phyloP scores from a whole-genome alignment of 225 moss, liverwort and hornwort species.

The Thuidium tamariscinum region DNA sequence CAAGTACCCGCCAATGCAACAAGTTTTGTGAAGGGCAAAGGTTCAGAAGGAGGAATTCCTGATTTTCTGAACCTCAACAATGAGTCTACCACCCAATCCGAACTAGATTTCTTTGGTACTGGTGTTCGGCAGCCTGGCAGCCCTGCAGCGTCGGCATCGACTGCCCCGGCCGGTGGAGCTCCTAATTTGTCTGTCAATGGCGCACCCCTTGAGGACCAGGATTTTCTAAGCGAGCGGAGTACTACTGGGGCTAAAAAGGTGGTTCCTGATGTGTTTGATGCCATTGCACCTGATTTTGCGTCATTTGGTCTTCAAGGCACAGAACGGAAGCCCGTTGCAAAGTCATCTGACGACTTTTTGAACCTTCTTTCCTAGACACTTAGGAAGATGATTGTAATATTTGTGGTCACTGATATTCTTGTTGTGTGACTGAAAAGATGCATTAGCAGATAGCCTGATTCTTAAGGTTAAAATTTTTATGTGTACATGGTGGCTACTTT shows the following conservation, averaged over 20 bases:
- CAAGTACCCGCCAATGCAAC: neutral
- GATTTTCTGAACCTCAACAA: constrained; percentile 19
- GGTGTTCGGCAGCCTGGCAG: neutral
- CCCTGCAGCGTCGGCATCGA: neutral
- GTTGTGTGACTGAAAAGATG: constrained; percentile 11
- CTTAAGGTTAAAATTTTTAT: neutral
- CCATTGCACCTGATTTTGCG: constrained; percentile 44
- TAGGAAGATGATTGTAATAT: constrained; percentile 21
- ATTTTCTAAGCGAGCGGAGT: constrained; percentile 21
- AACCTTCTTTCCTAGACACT: constrained; percentile 32
- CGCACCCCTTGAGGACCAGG: constrained; percentile 10
- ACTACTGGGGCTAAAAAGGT: constrained; percentile 14
- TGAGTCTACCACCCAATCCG: constrained; percentile 4
- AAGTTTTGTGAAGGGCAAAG: neutral
- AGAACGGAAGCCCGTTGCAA: constrained; percentile 19
- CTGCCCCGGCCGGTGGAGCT: neutral
- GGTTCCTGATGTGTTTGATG: constrained; percentile 23
- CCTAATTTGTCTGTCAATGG: neutral
- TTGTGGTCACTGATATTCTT: neutral
- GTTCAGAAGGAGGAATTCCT: neutral
- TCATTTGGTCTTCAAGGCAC: constrained; percentile 23
- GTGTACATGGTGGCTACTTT: constrained; percentile 3
- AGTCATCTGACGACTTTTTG: constrained; percentile 16
- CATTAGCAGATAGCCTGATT: neutral
- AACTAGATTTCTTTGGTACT: constrained; percentile 15